These are phyloP conservation scores for Symbiodinium natans DNA, from an alignment of 73 alveolate genomes.

Conservation along the genomic window DNA sequence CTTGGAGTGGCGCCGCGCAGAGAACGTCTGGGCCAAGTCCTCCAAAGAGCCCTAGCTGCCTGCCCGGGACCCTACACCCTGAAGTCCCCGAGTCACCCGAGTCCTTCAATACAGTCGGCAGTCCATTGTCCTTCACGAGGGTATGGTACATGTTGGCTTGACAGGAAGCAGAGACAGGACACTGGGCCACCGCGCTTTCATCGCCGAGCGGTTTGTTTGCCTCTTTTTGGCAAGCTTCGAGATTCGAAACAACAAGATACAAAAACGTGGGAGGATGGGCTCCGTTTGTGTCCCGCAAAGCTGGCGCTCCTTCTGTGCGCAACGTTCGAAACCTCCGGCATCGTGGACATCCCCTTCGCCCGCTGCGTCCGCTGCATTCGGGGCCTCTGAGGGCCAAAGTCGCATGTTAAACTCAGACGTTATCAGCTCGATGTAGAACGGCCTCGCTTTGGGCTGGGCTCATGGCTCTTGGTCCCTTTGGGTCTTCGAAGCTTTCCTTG, in stretches of 20 bases:
- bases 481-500: neutral
- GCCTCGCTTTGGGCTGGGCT: constrained; percentile 1
- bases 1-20: constrained; percentile 2
- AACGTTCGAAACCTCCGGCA: too few relatives aligned
- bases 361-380: neutral
- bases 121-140: neutral
- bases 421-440: neutral
- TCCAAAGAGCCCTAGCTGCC: neutral
- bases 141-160: too few relatives aligned
- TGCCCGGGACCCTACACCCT: too few relatives aligned
- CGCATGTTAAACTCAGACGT: too few relatives aligned
- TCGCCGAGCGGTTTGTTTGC: neutral
- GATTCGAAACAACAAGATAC: too few relatives aligned
- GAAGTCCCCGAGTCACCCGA: neutral
- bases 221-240: neutral
- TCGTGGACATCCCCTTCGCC: too few relatives aligned
- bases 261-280: too few relatives aligned
- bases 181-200: neutral
- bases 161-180: too few relatives aligned
- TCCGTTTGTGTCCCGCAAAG: too few relatives aligned
- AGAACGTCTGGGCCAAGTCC: neutral
- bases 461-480: neutral
- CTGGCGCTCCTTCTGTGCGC: too few relatives aligned
- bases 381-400: neutral
- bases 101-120: neutral